phyloP scores from a whole-genome alignment of 768 basidiomycete species.

The Ramaria rubella region DNA sequence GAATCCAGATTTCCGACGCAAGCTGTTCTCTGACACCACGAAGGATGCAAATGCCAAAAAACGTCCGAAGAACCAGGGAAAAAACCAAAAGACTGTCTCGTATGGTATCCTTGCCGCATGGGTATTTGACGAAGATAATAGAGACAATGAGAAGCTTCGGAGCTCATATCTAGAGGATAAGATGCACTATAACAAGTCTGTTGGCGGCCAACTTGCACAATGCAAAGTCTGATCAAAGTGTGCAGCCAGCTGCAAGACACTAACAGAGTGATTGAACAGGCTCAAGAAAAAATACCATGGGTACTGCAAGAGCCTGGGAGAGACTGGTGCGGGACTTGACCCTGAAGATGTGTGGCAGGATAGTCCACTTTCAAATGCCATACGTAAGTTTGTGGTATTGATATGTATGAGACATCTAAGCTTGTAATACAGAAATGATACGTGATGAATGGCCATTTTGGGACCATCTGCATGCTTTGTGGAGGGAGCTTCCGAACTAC shows the following conservation, averaged over 20 bases:
- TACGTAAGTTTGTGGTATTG: not conserved
- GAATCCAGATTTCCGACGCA: too few relatives aligned
- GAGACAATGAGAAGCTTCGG: not conserved
- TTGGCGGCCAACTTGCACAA: not conserved
- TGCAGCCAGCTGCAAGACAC: constrained; percentile 15
- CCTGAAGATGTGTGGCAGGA: not conserved
- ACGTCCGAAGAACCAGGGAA: too few relatives aligned
- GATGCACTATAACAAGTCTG: not conserved
- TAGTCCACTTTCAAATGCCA: not conserved
- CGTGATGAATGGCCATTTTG: constrained; percentile 23
- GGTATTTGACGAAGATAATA: too few relatives aligned
- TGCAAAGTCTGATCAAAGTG: constrained; percentile 13
- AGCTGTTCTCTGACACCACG: too few relatives aligned
- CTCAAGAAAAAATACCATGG: not conserved
- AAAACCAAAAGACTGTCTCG: too few relatives aligned
- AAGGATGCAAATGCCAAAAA: too few relatives aligned
- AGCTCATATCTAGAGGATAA: not conserved
- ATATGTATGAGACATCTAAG: not conserved
- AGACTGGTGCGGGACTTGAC: not conserved
- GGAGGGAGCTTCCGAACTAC: constrained; percentile 27
- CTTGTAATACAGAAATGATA: constrained; percentile 9
- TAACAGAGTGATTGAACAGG: constrained; percentile 1
- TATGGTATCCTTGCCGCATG: too few relatives aligned
- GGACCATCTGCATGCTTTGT: constrained; percentile 24
- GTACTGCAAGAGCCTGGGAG: not conserved